Evolutionary conservation across 1,284 basidiomycete genomes (phyloP), one percentile per base, ranked within the genome.

Genomic region (Megacollybia platyphylla): DNA sequence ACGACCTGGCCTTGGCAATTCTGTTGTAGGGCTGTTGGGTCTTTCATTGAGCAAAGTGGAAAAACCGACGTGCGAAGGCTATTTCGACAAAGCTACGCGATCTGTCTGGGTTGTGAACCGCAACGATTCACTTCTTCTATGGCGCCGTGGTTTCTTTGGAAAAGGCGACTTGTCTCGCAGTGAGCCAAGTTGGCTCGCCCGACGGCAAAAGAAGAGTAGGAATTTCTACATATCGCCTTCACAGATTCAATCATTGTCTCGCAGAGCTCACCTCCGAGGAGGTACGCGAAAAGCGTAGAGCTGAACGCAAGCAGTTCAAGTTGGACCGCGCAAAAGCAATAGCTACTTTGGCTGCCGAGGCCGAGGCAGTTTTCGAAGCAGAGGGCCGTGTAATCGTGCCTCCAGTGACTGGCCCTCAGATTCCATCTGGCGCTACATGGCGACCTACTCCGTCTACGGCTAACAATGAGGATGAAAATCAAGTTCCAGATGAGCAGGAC

Each of bases 141-240:
- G 96, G 87, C 69, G 76, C 36, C 68, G 86, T 45, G 94, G 96
- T 0, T 97, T 97, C 67, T 98, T 97, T 58, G 94, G 96, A 15
- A 98, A 98, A 60, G 96, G 96, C 1, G 85, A 85, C 54, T 65
- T 98, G 39, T 92, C 87, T 30, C 65, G 96, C 43, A 94, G 89
- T 59, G 96, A 98, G 59, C 94, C 94, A 1, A 91, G 80, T 39
- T 99, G 94, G 96, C 65, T 82, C 49, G 74, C 74, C 28, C 69
- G 87, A 34, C 10, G 46, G 79, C 85, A 51, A 64, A 83, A 32
- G 87, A 86, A 70, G 70, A 24, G 70, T 24, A 11, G 18, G 30
- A 28, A 44, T 40, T 35, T 17, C 43, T 4, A 28, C 37, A 13
- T 38, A 17, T 18, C 38, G 8, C 39, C 18, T 4, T 37, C 11